Evolutionary conservation across 1,284 basidiomycete species (phyloP).

Genomic region (Puccinia coronata): DNA sequence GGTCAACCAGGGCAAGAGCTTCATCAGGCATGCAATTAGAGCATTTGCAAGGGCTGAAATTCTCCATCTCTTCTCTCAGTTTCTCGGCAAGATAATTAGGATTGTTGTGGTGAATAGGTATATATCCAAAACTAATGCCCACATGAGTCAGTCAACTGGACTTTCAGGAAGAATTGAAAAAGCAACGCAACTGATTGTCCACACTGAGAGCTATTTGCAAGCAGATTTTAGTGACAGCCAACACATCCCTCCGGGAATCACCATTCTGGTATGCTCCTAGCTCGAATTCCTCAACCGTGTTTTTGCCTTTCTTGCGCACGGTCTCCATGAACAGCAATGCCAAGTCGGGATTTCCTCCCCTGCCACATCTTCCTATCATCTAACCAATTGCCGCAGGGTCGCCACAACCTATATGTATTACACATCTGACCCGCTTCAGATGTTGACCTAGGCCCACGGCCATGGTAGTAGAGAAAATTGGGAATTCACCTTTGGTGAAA

Average conservation of each 20-base stretch:
- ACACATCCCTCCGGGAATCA: neutral
- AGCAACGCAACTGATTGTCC: neutral
- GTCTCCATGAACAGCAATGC: neutral
- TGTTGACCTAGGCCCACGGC: conserved; percentile 2
- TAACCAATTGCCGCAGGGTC: neutral
- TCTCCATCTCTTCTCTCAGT: neutral
- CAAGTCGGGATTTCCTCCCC: neutral
- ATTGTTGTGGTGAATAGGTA: neutral
- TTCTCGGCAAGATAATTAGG: neutral
- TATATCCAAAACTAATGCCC: neutral
- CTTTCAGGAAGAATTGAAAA: no score
- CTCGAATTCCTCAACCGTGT: neutral
- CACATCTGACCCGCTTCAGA: conserved; percentile 10
- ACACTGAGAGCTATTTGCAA: neutral
- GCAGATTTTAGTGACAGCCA: neutral
- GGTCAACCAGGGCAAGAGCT: neutral
- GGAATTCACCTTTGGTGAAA: neutral
- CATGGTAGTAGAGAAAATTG: conserved; percentile 2
- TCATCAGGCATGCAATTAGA: neutral
- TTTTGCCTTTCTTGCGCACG: neutral
- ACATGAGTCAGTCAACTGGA: neutral
- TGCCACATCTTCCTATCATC: conserved; percentile 10
- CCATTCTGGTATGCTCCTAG: neutral
- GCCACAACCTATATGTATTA: neutral
- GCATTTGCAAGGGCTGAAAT: neutral